These are phyloP conservation scores for Solanum rostratum DNA, from an alignment of 257 asterid species.

Conservation along the genomic window DNA sequence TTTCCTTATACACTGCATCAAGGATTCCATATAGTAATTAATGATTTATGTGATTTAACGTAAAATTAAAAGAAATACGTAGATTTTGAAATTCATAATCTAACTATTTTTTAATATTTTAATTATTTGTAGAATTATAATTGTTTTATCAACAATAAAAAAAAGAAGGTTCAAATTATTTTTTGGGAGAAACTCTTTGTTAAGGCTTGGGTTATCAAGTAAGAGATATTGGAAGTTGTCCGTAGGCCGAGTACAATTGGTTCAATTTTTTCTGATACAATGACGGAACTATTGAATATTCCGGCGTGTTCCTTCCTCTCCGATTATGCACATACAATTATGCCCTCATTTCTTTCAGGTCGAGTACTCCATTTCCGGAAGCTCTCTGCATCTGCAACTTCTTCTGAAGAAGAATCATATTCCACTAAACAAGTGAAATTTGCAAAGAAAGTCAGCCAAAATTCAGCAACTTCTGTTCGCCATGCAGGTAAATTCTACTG, in stretches of 20 bases:
- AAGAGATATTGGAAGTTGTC: not conserved
- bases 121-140: no score
- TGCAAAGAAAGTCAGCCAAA: slow-evolving; percentile 7
- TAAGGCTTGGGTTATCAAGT: not conserved
- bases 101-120: no score
- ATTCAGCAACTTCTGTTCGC: slow-evolving; percentile 14
- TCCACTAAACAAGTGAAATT: slow-evolving; percentile 8
- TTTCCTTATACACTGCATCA: not conserved
- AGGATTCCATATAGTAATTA: no score
- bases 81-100: no score
- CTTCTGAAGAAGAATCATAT: not conserved
- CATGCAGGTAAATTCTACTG: slow-evolving; percentile 1
- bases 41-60: no score
- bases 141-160: no score
- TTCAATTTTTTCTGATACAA: not conserved
- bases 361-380: not conserved
- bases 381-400: slow-evolving; percentile 1
- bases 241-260: not conserved
- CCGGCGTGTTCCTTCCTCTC: slow-evolving; percentile 11
- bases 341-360: slow-evolving; percentile 8
- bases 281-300: slow-evolving; percentile 15
- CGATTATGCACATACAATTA: not conserved
- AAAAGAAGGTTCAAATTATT: no score
- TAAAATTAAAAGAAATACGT: no score
- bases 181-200: not conserved